Conservation (phyloP, 192 early-diverging fungal species). For the Backusella sp. region DNA sequence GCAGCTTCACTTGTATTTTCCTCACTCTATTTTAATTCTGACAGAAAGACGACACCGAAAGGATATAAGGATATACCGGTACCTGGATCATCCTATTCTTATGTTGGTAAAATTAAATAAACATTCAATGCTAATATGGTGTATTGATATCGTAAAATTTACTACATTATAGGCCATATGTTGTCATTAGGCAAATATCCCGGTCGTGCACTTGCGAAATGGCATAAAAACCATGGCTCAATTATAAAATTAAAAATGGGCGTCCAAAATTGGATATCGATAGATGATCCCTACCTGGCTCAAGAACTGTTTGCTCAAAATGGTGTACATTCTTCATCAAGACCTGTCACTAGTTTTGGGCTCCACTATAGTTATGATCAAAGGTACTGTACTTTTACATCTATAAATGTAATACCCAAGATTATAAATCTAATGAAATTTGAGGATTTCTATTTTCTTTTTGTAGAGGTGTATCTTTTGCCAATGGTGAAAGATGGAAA, state of each 20-base stretch:
- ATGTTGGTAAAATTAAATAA: not conserved
- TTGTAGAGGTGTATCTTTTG: not conserved
- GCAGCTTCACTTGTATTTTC: not conserved
- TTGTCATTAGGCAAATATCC: not conserved
- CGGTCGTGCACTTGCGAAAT: not conserved
- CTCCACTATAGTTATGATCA: not conserved
- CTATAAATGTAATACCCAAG: not conserved
- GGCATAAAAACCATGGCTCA: slow-evolving; percentile 1
- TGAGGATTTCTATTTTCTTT: not conserved
- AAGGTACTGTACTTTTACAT: not conserved
- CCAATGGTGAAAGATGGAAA: not conserved
- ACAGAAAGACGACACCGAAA: not conserved
- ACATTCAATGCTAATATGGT: no score
- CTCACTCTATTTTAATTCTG: not conserved
- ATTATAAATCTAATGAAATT: not conserved
- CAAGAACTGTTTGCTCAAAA: not conserved
- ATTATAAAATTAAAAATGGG: slow-evolving; percentile 11
- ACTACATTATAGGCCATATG: not conserved
- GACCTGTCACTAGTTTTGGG: not conserved
- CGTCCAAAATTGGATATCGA: slow-evolving; percentile 7
- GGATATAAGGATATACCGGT: slow-evolving; percentile 2
- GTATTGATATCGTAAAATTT: not conserved
- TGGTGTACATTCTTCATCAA: not conserved
- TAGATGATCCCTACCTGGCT: not conserved
- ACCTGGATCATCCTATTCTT: not conserved